These are phyloP conservation scores for Phytophthora ramorum DNA, from an alignment of 352 stramenopile genomes.

Conservation along the genomic window DNA sequence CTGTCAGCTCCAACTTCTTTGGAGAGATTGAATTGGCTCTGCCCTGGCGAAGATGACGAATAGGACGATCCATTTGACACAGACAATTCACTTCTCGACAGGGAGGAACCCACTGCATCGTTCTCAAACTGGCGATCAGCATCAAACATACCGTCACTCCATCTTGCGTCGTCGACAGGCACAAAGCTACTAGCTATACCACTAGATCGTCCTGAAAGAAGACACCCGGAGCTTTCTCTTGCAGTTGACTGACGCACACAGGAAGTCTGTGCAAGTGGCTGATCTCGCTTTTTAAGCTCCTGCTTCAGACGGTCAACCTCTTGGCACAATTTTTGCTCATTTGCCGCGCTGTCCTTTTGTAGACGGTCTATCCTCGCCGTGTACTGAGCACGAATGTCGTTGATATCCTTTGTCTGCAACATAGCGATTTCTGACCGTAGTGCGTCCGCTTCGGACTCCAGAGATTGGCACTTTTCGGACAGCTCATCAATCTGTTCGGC, in stretches of 20 bases:
- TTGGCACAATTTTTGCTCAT: slow-evolving; percentile 54
- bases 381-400: slow-evolving; percentile 54
- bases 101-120: slow-evolving; percentile 47
- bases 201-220: slow-evolving; percentile 16
- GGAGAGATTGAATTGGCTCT: slow-evolving; percentile 27
- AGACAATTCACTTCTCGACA: slow-evolving; percentile 69
- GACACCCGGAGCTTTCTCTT: slow-evolving; percentile 1
- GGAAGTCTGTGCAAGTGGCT: slow-evolving; percentile 12
- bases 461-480: slow-evolving; percentile 40
- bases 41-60: slow-evolving; percentile 18
- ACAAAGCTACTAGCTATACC: slow-evolving; percentile 31
- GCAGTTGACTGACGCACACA: slow-evolving; percentile 26
- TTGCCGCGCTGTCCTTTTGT: slow-evolving; percentile 51
- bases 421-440: slow-evolving; percentile 70
- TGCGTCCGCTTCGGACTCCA: slow-evolving; percentile 60
- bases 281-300: slow-evolving; percentile 50
- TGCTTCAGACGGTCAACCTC: slow-evolving; percentile 64
- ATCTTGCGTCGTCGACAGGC: slow-evolving; percentile 25
- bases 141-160: slow-evolving; percentile 36
- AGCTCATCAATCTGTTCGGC: slow-evolving; percentile 60
- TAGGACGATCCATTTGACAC: slow-evolving; percentile 35
- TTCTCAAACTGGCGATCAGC: slow-evolving; percentile 39
- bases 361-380: slow-evolving; percentile 53
- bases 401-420: slow-evolving; percentile 70
- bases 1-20: slow-evolving; percentile 17